Percentiles rank a stretch among this genome's conserved stretches.
Evolutionary conservation across 177 flowering plant species (phyloP).

Genomic region (Telopea speciosissima): DNA sequence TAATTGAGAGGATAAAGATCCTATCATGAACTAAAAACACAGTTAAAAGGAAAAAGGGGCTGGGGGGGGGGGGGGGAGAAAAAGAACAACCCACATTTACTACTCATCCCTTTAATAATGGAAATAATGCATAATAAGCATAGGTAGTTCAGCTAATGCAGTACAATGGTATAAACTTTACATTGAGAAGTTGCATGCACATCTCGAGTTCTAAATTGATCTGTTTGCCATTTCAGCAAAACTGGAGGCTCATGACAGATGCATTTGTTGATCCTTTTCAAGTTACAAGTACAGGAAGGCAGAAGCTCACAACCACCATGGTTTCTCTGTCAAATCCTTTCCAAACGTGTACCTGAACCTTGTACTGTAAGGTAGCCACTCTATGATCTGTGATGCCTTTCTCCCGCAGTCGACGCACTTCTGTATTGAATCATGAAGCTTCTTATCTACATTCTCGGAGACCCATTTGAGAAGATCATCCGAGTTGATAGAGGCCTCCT

Average conservation of each 20-base stretch:
- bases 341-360: constrained; percentile 59
- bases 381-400: constrained; percentile 52
- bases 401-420: constrained; percentile 44
- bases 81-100: too few species aligned
- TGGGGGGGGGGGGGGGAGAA: too few species aligned
- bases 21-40: too few species aligned
- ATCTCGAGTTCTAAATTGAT: background rate
- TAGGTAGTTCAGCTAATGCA: too few species aligned
- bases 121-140: too few species aligned
- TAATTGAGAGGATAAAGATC: too few species aligned
- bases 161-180: background rate
- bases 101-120: too few species aligned
- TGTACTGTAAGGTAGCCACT: constrained; percentile 75
- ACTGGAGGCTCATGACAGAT: background rate
- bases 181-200: background rate
- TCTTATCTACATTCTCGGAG: constrained; percentile 50
- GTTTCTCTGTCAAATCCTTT: constrained; percentile 56
- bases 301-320: constrained; percentile 45
- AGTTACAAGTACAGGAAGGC: background rate
- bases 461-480: constrained; percentile 67
- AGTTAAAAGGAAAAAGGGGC: too few species aligned
- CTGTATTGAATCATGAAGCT: constrained; percentile 53
- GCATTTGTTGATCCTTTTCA: background rate
- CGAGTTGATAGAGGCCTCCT: constrained; percentile 44
- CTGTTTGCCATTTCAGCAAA: background rate